A percentile compares a stretch with the other conserved stretches of the same genome.
These are phyloP conservation scores for Vigna unguiculata DNA, from an alignment of 306 rosid genomes.

Conservation along the genomic window DNA sequence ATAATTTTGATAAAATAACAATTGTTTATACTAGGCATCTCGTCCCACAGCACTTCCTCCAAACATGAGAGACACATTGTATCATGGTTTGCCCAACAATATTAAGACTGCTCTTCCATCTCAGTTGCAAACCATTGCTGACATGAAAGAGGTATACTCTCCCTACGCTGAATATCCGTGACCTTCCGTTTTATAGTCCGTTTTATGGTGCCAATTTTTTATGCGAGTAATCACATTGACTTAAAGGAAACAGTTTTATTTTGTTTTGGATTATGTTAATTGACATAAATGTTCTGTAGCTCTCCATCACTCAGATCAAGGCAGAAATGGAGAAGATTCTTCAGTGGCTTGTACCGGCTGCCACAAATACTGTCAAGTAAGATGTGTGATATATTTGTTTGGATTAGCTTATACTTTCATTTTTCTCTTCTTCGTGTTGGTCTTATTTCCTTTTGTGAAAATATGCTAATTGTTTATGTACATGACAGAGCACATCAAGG, in stretches of 20 bases:
- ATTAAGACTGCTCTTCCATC: slow-evolving; percentile 82
- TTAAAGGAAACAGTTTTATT: slow-evolving; percentile 29
- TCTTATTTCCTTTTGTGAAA: slow-evolving; percentile 18
- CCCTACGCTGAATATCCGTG: not conserved
- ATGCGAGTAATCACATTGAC: not conserved
- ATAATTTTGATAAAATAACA: slow-evolving; percentile 20
- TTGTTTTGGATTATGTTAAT: slow-evolving; percentile 35
- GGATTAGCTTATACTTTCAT: not conserved
- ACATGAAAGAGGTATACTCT: slow-evolving; percentile 68
- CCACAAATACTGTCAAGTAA: slow-evolving; percentile 83
- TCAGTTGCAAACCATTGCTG: slow-evolving; percentile 57
- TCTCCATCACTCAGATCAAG: slow-evolving; percentile 59
- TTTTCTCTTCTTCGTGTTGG: not conserved
- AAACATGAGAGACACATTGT: slow-evolving; percentile 80
- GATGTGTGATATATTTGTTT: slow-evolving; percentile 43
- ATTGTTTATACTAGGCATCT: slow-evolving; percentile 64
- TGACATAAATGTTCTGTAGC: slow-evolving; percentile 58
- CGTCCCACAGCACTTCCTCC: slow-evolving; percentile 82
- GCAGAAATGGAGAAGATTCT: slow-evolving; percentile 83
- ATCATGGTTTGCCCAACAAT: slow-evolving; percentile 72
- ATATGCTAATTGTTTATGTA: slow-evolving; percentile 16
- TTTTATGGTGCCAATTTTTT: slow-evolving; percentile 13
- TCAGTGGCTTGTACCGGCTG: slow-evolving; percentile 82
- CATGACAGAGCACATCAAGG: slow-evolving; percentile 91
- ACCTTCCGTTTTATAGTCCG: slow-evolving; percentile 21